Base-by-base conservation (phyloP, 2,329 filamentous ascomycete genomes). In the Acephala macrosclerotiorum region DNA sequence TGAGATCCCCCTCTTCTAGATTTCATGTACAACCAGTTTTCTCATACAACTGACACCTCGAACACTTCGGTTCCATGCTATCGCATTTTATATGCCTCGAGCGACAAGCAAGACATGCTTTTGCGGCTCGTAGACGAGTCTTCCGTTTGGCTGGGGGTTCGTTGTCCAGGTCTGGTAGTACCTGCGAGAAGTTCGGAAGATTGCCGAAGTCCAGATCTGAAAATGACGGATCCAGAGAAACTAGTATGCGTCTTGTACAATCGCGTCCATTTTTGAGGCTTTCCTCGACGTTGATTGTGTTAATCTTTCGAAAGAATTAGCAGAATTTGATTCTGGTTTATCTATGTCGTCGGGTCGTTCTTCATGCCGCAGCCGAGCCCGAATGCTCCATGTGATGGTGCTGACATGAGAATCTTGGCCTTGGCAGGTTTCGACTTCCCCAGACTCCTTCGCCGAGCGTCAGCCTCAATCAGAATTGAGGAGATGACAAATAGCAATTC, bases 21-120 rank as follows among this genome's bases (percentile, higher is more conserved):
- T 68, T 82, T 82, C 56, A 84, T 78, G 72, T 86, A 87, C 25
- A 79, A 77, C 66, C 84, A 87, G 80, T 75, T 29, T 80, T 80
- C 9, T 77, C 76, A 51, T 82, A 79, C 11, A 77, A 74, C 29
- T 71, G 69, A 69, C 84, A 87, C 61, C 83, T 77, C 9, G 70
- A 75, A 65, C 84, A 85, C 57, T 77, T 79, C 5, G 83, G 82
- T 18, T 80, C 78, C 35, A 79, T 79, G 14, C 81, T 83, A 70
- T 85, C 83, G 71, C 84, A 87, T 70, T 85, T 85, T 40, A 85
- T 73, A 72, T 86, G 84, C 38, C 82, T 77, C 25, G 77, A 81
- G 22, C 84, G 80, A 65, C 84, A 86, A 33, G 81, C 80, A 11
- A 85, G 80, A 71, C 84, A 87, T 16, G 84, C 84, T 60, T 82